These are phyloP conservation scores for Candida glaebosa DNA, from an alignment of 805 yeast genomes.

Conservation along the genomic window DNA sequence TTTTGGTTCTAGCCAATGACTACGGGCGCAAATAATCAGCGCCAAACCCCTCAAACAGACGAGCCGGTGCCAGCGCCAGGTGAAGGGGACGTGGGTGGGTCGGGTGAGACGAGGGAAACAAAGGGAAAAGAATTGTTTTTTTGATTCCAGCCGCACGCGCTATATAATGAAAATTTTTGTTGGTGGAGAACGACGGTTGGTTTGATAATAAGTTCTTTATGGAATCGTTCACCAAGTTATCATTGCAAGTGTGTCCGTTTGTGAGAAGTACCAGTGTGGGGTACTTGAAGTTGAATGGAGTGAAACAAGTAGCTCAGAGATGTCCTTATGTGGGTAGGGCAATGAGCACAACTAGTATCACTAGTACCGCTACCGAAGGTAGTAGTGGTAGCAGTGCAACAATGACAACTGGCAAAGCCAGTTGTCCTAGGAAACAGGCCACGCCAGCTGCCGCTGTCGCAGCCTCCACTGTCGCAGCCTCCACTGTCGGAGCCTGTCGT, in stretches of 20 bases:
- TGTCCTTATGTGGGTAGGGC: constrained; percentile 88
- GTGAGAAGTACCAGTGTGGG: constrained; percentile 59
- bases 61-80: background rate
- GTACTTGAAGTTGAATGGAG: constrained; percentile 58
- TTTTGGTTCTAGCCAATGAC: no score
- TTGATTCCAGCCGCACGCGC: constrained; percentile 1
- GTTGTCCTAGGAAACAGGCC: no score
- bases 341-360: background rate
- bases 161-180: background rate
- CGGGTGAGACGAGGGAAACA: background rate
- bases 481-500: constrained; percentile 22
- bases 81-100: background rate
- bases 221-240: constrained; percentile 78
- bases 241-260: constrained; percentile 82
- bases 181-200: background rate
- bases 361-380: constrained; percentile 61
- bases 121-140: background rate
- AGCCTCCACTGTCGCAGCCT: constrained; percentile 46
- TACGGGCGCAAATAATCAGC: no score
- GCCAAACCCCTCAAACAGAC: constrained; percentile 1
- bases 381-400: constrained; percentile 41
- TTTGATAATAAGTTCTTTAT: constrained; percentile 29
- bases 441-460: no score
- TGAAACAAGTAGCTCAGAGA: constrained; percentile 35
- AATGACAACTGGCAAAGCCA: constrained; percentile 12